Conservation (phyloP, 2,329 filamentous ascomycete genomes). For the Colletotrichum sp. region DNA sequence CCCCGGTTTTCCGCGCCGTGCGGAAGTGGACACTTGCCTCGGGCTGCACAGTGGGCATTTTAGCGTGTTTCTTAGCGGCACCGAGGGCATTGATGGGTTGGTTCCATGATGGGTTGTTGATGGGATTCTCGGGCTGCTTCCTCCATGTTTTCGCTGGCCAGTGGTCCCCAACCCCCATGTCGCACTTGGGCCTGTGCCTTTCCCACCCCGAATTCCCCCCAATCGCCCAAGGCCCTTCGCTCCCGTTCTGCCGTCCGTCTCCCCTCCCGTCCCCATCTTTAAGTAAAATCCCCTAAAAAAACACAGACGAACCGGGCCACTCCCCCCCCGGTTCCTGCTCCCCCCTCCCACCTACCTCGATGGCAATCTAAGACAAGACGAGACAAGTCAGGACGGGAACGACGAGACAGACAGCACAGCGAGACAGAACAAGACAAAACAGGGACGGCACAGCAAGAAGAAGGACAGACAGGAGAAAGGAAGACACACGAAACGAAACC, state of each 20-base stretch:
- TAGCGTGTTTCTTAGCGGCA: neutral
- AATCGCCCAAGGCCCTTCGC: neutral
- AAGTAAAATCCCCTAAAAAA: neutral
- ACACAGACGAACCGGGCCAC: neutral
- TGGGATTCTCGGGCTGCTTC: neutral
- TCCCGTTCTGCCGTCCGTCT: neutral
- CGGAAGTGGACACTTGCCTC: neutral
- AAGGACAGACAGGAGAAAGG: neutral
- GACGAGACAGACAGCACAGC: neutral
- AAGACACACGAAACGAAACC: neutral
- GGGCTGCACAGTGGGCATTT: neutral
- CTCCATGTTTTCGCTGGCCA: neutral
- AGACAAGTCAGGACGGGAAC: neutral
- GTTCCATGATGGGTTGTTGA: neutral
- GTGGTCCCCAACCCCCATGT: neutral
- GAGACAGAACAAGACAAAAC: neutral
- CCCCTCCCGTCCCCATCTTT: neutral
- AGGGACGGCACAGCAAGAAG: neutral
- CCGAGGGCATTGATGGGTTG: neutral
- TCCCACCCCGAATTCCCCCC: neutral
- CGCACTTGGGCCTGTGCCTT: neutral
- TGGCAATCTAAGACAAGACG: constrained; percentile 9
- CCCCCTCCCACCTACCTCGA: neutral
- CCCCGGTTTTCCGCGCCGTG: neutral
- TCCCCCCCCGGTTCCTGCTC: neutral